These are phyloP conservation scores for Penicillium aurantiogriseum DNA, from an alignment of 2,329 filamentous ascomycete species.

Conservation along the genomic window DNA sequence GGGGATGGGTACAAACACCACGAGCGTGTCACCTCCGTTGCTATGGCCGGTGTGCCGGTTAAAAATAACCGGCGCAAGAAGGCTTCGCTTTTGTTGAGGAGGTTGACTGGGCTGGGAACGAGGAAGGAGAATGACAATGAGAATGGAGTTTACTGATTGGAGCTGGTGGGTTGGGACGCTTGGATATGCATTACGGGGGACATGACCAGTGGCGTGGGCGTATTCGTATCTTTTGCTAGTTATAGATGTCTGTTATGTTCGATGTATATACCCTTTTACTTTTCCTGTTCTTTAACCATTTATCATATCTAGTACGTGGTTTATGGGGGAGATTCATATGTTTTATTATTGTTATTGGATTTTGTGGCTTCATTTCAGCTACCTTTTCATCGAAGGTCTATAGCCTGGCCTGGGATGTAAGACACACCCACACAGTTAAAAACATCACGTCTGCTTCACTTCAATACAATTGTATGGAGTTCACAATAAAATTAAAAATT, in stretches of 20 bases:
- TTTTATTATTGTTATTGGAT: neutral
- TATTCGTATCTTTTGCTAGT: neutral
- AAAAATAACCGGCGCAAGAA: constrained; percentile 10
- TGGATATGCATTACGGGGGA: too few species aligned
- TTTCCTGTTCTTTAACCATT: neutral
- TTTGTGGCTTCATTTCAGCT: neutral
- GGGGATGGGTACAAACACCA: constrained; percentile 3
- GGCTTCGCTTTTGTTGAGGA: constrained; percentile 21
- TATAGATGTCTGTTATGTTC: neutral
- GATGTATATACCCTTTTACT: constrained; percentile 1
- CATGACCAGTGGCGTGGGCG: neutral
- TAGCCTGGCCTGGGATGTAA: neutral
- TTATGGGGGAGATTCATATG: neutral
- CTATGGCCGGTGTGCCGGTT: neutral
- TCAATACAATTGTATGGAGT: too few species aligned
- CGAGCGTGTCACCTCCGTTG: constrained; percentile 13
- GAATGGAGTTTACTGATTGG: neutral
- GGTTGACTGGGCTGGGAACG: constrained; percentile 19
- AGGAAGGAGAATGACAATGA: constrained; percentile 2
- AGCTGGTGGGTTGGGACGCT: neutral
- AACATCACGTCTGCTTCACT: too few species aligned
- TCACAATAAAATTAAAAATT: neutral
- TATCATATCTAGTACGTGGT: neutral
- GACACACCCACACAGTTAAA: too few species aligned
- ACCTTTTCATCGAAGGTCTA: neutral